Base-by-base conservation (phyloP, 495 filamentous ascomycete species). In the Xylaria scruposa region DNA sequence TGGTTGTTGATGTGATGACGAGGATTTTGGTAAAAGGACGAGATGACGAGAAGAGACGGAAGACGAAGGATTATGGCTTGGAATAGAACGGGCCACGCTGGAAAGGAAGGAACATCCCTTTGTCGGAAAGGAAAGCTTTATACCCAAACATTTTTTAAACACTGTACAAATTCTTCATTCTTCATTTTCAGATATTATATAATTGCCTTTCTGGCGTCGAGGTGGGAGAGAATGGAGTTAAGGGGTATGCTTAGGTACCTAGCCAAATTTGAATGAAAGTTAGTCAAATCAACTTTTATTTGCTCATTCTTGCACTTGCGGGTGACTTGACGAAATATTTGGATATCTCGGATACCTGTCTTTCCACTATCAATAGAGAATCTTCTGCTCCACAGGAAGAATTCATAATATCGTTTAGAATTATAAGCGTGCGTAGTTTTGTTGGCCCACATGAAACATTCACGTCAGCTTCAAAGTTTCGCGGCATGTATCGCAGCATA, bases 71-170 rank as follows among this genome's bases (percentile, higher is more conserved):
- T 38, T 17, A 51, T 36, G 36, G 36, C 36, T 38, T 46, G 44
- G 21, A 38, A 38, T 36, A 59, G 54, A 59, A 24, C 21, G 26
- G 4, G 12, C 3, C 24, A 21, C 47, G 63, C 10, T 17, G 26
- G 63, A 33, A n/a, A 15, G 46, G 29, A 36, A 10, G 42, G 53
- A 15, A 31, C 29, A 31, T n/a, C n/a, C n/a, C n/a, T n/a, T n/a
- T 59, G 56, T 59, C 19, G 33, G 24, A 56, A 49, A 49, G 44
- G 61, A 53, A 66, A 49, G 63, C 63, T 67, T 26, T 67, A 67
- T 67, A 56, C 65, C 49, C 49, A n/a, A 38, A 10, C 3, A 10
- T 44, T 63, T 44, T 44, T 17, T 51, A 24, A 5, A 36, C 49
- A 56, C 19, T 54, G 49, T 67, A 67, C 36, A 67, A 40, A 54